Evolutionary conservation across 345 rosid species (phyloP), one percentile per base, ranked within the genome.

Genomic region (Aurinia saxatilis): DNA sequence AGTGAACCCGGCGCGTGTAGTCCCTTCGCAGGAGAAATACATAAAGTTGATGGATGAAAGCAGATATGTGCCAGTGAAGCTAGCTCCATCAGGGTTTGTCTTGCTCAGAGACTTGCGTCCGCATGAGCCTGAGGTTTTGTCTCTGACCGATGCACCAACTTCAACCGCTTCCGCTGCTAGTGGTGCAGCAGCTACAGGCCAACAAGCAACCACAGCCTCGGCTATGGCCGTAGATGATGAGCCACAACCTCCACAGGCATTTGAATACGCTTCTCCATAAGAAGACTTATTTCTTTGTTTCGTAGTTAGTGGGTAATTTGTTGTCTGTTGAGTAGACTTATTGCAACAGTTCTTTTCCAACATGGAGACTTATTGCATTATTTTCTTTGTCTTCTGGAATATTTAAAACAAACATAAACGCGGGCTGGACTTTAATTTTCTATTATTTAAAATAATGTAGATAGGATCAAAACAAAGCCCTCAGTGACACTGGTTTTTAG

Each of bases 201-300:
- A 81, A 69, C 96, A 82, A 63, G 73, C 33, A 55, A 34, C 13
- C 3, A 45, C 70, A 72, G 77, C 82, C 38, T 77, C 95, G 1
- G 80, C 96, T 60, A 82, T 91, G 95, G 82, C 95, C 0, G 88
- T 86, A 45, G 96, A 88, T 14, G 96, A 91, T 47, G 95, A 91
- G 62, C 98, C 96, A 14, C 92, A 83, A 54, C 98, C 98, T 1
- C 96, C 95, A 39, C 90, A 82, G 55, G 80, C 98, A 33, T 91
- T 88, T 4, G 96, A 88, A 75, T 88, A 81, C 75, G 64, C 82
- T 9, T 58, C 90, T 8, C 84, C 71, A 78, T 76, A 51, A n/a
- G n/a, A n/a, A n/a, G n/a, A n/a, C n/a, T n/a, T n/a, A 55, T 34
- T 53, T 35, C 6, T 7, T 21, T 67, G 17, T 4, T 50, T 54